phyloP scores from a whole-genome alignment of 2,329 filamentous ascomycete genomes.

The Fusarium sp. region DNA sequence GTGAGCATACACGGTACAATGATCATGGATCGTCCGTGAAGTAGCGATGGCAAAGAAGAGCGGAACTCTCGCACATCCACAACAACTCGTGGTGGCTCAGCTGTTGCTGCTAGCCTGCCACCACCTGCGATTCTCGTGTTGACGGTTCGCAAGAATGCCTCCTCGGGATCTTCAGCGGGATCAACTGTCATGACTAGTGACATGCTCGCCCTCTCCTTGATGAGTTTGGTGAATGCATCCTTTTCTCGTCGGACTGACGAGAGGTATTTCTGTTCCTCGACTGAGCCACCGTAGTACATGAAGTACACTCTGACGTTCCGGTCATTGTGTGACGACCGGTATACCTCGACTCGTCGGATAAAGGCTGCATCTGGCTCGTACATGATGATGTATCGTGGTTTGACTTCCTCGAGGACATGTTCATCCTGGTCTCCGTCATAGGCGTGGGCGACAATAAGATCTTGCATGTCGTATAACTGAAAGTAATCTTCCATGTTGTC shows the following conservation, averaged over 20 bases:
- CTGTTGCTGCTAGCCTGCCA: constrained; percentile 84
- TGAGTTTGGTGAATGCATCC: constrained; percentile 93
- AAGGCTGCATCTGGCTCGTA: constrained; percentile 97
- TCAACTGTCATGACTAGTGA: constrained; percentile 86
- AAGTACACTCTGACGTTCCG: constrained; percentile 94
- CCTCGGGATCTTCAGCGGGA: constrained; percentile 82
- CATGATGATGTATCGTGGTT: constrained; percentile 97
- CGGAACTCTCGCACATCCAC: constrained; percentile 97
- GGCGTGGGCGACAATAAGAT: constrained; percentile 88
- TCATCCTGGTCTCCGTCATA: constrained; percentile 98
- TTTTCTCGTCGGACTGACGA: constrained; percentile 93
- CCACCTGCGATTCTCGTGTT: constrained; percentile 98
- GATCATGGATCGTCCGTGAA: constrained; percentile 89
- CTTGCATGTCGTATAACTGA: constrained; percentile 90
- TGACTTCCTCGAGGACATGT: constrained; percentile 93
- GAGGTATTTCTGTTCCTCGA: constrained; percentile 95
- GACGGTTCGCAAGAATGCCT: constrained; percentile 91
- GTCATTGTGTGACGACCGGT: constrained; percentile 92
- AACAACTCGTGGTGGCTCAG: constrained; percentile 88
- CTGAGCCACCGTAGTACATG: constrained; percentile 93
- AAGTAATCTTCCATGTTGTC: constrained; percentile 95
- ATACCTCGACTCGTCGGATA: constrained; percentile 93
- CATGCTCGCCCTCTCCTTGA: constrained; percentile 95
- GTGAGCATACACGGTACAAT: constrained; percentile 96
- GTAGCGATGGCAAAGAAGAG: constrained; percentile 88